Conservation (phyloP, 176 grass and related monocot genomes). For the Paspalum vaginatum region DNA sequence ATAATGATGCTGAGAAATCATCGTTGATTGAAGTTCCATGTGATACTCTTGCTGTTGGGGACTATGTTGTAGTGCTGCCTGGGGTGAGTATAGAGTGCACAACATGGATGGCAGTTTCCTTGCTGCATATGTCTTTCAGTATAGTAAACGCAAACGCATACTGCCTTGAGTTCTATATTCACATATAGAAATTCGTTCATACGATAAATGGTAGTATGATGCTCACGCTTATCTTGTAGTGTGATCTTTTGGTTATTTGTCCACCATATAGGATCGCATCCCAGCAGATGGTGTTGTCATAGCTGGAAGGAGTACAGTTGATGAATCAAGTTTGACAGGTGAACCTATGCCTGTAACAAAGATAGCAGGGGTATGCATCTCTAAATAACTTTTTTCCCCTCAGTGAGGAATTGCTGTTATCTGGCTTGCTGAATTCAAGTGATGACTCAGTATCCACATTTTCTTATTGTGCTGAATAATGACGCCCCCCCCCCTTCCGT, state of each 20-base stretch:
- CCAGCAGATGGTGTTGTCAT: conserved; percentile 93
- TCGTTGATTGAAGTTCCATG: conserved; percentile 90
- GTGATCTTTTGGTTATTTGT: conserved; percentile 40
- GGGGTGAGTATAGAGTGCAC: conserved; percentile 64
- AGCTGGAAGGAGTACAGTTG: conserved; percentile 91
- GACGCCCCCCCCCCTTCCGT: conserved; percentile 34
- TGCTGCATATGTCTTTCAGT: conserved; percentile 17
- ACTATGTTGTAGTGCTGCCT: conserved; percentile 76
- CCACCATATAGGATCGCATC: conserved; percentile 72
- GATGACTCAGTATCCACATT: conserved; percentile 6
- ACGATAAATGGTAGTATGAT: conserved; percentile 34
- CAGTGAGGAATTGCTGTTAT: conserved; percentile 32
- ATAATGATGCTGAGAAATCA: conserved; percentile 64
- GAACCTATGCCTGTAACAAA: conserved; percentile 97
- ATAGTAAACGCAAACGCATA: conserved; percentile 11
- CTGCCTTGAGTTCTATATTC: not conserved
- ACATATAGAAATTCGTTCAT: conserved; percentile 29
- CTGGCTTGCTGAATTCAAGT: conserved; percentile 30
- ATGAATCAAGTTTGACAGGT: conserved; percentile 97
- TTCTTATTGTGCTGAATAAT: conserved; percentile 13
- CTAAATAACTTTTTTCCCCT: conserved; percentile 25
- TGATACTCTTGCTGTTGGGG: conserved; percentile 79
- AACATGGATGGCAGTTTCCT: conserved; percentile 7
- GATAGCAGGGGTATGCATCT: conserved; percentile 74
- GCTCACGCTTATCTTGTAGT: conserved; percentile 7